phyloP scores from a whole-genome alignment of 2,329 filamentous ascomycete genomes.

The Thelonectria blattea region DNA sequence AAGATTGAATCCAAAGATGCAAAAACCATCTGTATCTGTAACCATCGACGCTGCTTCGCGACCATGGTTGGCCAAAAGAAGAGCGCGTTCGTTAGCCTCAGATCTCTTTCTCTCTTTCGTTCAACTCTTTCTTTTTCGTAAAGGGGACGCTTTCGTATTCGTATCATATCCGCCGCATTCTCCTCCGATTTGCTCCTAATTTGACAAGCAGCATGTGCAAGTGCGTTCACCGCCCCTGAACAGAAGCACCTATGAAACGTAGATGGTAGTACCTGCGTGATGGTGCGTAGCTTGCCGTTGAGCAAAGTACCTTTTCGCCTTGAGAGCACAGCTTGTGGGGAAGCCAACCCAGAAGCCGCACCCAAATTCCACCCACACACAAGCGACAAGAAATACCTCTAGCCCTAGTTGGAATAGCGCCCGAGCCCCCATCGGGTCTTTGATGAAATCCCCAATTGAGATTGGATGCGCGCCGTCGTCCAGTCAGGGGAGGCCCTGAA shows the following conservation, averaged over 20 bases:
- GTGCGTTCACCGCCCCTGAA: conserved; percentile 31
- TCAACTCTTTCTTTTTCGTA: conserved; percentile 30
- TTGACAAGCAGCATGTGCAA: conserved; percentile 17
- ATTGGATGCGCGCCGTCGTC: conserved; percentile 36
- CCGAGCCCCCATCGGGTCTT: conserved; percentile 24
- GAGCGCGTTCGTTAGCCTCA: conserved; percentile 1
- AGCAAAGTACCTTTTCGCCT: conserved; percentile 8
- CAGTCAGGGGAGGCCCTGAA: conserved; percentile 40
- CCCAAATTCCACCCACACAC: conserved; percentile 20
- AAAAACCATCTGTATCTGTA: no score
- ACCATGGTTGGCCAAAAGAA: not conserved
- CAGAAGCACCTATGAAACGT: not conserved
- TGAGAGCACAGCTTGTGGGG: conserved; percentile 15
- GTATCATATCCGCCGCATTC: conserved; percentile 28
- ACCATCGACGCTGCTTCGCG: not conserved
- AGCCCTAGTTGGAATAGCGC: conserved; percentile 29
- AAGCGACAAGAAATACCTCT: conserved; percentile 27
- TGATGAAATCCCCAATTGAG: conserved; percentile 35
- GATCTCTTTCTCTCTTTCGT: conserved; percentile 6
- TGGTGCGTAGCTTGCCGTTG: not conserved
- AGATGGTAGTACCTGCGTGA: not conserved
- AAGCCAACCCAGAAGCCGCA: conserved; percentile 19
- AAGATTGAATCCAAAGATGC: not conserved
- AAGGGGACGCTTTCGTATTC: conserved; percentile 41
- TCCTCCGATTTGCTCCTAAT: conserved; percentile 24